Conservation (phyloP, 768 basidiomycete genomes). For the Pholiota molesta region DNA sequence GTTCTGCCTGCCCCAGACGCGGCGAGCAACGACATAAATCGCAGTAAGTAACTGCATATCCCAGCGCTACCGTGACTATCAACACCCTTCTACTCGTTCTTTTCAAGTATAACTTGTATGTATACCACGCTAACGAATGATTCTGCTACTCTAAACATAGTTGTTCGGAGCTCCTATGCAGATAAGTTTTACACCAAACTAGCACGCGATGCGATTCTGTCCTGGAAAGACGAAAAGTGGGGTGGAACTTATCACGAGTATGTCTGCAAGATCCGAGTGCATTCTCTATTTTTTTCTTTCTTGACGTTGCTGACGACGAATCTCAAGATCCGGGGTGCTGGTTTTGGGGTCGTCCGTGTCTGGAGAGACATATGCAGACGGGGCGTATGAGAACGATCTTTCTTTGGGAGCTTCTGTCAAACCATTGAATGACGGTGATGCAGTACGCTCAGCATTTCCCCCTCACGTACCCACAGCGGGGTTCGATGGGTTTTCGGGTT, state of each 20-base stretch:
- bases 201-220: slow-evolving; percentile 73
- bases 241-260: slow-evolving; percentile 84
- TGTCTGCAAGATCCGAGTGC: slow-evolving; percentile 32
- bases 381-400: slow-evolving; percentile 65
- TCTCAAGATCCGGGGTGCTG: slow-evolving; percentile 68
- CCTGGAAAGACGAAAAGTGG: slow-evolving; percentile 78
- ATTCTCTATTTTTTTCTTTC: slow-evolving; percentile 1
- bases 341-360: slow-evolving; percentile 45
- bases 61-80: neutral
- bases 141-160: slow-evolving; percentile 33
- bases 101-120: neutral
- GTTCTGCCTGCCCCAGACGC: slow-evolving; percentile 82
- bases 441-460: slow-evolving; percentile 54
- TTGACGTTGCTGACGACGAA: neutral
- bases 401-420: slow-evolving; percentile 55
- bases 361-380: slow-evolving; percentile 47
- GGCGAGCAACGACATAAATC: slow-evolving; percentile 62
- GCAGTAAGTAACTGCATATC: slow-evolving; percentile 34
- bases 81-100: neutral
- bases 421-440: slow-evolving; percentile 37
- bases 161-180: slow-evolving; percentile 74
- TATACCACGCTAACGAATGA: neutral
- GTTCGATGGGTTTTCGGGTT: slow-evolving; percentile 50
- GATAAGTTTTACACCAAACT: slow-evolving; percentile 72
- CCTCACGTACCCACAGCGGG: slow-evolving; percentile 35